Conservation (phyloP, 2,329 filamentous ascomycete species). For the Fusarium sp. region DNA sequence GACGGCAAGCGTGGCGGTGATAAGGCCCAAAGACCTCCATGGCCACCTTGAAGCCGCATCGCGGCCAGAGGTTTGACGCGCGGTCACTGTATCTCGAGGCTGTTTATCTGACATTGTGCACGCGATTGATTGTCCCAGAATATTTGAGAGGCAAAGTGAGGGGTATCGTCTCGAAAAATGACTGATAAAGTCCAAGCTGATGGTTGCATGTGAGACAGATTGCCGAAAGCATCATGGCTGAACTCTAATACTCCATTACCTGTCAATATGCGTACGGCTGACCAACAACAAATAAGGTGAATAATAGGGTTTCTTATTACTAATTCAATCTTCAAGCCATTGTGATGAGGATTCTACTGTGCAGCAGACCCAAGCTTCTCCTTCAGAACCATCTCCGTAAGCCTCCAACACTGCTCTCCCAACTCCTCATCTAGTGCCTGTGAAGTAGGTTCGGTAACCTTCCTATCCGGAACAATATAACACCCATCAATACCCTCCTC, state of each 20-base stretch:
- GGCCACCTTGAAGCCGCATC: background rate
- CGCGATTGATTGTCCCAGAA: too few relatives aligned
- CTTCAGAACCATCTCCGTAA: background rate
- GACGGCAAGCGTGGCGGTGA: background rate
- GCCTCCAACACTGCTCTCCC: background rate
- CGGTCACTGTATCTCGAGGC: background rate
- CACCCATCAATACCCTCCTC: slow-evolving; percentile 6
- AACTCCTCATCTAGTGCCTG: slow-evolving; percentile 9
- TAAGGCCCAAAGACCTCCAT: background rate
- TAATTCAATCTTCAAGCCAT: background rate
- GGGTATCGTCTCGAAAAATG: background rate
- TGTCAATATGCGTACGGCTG: too few relatives aligned
- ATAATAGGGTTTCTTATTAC: background rate
- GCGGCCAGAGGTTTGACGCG: background rate
- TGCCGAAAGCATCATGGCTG: background rate
- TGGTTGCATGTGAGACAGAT: background rate
- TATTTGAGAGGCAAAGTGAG: background rate
- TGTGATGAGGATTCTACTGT: background rate
- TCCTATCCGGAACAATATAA: slow-evolving; percentile 10
- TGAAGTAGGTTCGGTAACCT: background rate
- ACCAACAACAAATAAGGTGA: background rate
- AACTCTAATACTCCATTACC: background rate
- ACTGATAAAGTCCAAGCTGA: background rate
- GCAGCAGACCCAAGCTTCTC: background rate
- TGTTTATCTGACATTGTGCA: background rate